A percentile compares a stretch with the other conserved stretches of the same genome.
Evolutionary conservation across 164 flowering plant species (phyloP).

Genomic region (Magnolia officinalis): DNA sequence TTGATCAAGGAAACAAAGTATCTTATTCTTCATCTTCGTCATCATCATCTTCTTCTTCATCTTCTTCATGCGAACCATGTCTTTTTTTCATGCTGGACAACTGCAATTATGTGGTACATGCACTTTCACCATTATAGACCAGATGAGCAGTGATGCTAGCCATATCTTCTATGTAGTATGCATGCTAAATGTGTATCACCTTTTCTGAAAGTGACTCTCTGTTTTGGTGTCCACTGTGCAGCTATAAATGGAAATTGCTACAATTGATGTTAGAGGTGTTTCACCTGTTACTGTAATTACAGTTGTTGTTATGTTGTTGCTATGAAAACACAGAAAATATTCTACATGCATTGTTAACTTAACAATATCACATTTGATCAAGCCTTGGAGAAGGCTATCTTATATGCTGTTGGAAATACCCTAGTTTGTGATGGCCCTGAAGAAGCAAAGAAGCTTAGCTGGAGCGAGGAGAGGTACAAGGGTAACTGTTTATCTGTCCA

Average conservation of each 20-base stretch:
- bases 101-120: too few relatives aligned
- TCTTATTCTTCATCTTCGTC: too few relatives aligned
- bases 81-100: too few relatives aligned
- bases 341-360: constrained; percentile 41
- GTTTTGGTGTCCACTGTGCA: neutral
- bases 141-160: too few relatives aligned
- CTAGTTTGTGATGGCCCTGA: constrained; percentile 92
- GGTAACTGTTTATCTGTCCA: constrained; percentile 39
- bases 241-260: neutral
- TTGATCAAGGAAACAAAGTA: too few relatives aligned
- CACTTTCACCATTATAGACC: too few relatives aligned
- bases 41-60: too few relatives aligned
- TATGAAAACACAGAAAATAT: neutral
- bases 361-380: constrained; percentile 72
- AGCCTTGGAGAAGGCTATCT: constrained; percentile 75
- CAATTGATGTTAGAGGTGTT: neutral
- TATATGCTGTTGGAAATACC: constrained; percentile 95
- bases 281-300: neutral
- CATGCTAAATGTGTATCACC: neutral
- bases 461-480: constrained; percentile 87
- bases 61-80: too few relatives aligned
- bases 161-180: too few relatives aligned
- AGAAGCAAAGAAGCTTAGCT: constrained; percentile 90
- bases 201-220: too few relatives aligned
- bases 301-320: too few relatives aligned